These are phyloP conservation scores for Coemansia erecta DNA, from an alignment of 192 early-diverging fungal species.

Conservation along the genomic window DNA sequence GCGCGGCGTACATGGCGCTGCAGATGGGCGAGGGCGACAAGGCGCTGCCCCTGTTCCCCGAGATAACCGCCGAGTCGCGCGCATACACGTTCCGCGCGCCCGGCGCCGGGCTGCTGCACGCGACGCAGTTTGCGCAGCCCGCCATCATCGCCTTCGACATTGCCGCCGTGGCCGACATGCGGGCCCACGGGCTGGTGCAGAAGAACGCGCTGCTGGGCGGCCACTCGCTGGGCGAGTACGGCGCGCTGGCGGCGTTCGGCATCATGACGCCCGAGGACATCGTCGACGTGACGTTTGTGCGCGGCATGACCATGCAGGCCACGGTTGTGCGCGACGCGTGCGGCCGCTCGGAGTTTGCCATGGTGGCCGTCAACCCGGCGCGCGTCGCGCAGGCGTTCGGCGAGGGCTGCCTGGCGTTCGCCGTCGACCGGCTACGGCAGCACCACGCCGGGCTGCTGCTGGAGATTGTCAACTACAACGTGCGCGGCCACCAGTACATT, in stretches of 20 bases:
- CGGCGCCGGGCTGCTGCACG: conserved; percentile 80
- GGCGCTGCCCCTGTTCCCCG: conserved; percentile 75
- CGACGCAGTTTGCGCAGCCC: conserved; percentile 96
- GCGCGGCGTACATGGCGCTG: conserved; percentile 71
- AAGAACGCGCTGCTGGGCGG: conserved; percentile 78
- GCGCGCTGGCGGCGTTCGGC: conserved; percentile 81
- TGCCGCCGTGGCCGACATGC: conserved; percentile 83
- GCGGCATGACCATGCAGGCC: conserved; percentile 98
- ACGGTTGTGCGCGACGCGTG: conserved; percentile 77
- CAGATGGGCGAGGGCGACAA: conserved; percentile 1
- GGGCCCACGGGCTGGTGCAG: conserved; percentile 77
- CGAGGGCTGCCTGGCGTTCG: conserved; percentile 62
- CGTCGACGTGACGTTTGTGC: conserved; percentile 91
- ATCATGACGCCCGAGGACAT: conserved; percentile 78
- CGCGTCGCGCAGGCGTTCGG: conserved; percentile 77
- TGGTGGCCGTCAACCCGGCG: conserved; percentile 91
- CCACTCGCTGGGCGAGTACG: conserved; percentile 95
- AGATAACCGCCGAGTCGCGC: conserved; percentile 65
- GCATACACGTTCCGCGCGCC: conserved; percentile 84
- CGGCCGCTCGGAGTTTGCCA: conserved; percentile 88
- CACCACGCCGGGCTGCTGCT: conserved; percentile 70
- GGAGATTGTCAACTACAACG: conserved; percentile 98
- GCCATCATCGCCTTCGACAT: conserved; percentile 86
- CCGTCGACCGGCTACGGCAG: conserved; percentile 64
- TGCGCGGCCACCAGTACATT: conserved; percentile 96